phyloP scores from a whole-genome alignment of 305 asterid species.

The Fraxinus nigra region DNA sequence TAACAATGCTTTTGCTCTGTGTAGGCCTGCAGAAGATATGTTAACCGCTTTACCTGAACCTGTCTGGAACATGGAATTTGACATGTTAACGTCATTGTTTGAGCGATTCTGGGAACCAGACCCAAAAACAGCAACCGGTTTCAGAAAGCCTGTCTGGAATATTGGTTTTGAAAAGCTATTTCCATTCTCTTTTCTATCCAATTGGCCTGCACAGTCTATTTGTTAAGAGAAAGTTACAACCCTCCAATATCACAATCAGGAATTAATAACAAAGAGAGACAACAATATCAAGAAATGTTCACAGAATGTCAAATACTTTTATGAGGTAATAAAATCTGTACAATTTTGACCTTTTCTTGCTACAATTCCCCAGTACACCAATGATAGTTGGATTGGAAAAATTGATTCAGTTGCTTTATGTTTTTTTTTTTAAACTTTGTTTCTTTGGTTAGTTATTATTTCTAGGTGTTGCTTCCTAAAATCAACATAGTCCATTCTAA shows the following conservation, averaged over 20 bases:
- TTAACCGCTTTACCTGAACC: constrained; percentile 68
- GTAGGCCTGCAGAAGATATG: constrained; percentile 72
- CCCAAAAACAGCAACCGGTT: constrained; percentile 27
- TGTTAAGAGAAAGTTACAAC: constrained; percentile 1
- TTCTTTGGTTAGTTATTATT: not conserved
- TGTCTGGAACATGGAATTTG: constrained; percentile 61
- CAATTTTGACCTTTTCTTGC: not conserved
- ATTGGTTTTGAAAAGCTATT: constrained; percentile 30
- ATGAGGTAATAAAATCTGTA: not conserved
- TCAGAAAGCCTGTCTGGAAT: constrained; percentile 24
- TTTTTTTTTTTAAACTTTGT: not conserved
- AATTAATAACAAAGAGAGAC: constrained; percentile 5
- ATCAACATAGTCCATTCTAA: not conserved
- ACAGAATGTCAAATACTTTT: not conserved
- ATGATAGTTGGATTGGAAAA: not conserved
- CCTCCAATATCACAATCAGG: not conserved
- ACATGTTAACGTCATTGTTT: constrained; percentile 22
- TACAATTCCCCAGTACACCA: not conserved
- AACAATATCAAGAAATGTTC: not conserved
- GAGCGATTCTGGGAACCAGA: constrained; percentile 34
- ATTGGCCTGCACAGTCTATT: constrained; percentile 44
- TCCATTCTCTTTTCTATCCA: constrained; percentile 36
- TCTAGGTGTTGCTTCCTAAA: not conserved
- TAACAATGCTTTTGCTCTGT: constrained; percentile 72
- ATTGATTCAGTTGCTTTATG: not conserved